Base-by-base conservation (phyloP, 768 basidiomycete species). In the Boletellus sp. region DNA sequence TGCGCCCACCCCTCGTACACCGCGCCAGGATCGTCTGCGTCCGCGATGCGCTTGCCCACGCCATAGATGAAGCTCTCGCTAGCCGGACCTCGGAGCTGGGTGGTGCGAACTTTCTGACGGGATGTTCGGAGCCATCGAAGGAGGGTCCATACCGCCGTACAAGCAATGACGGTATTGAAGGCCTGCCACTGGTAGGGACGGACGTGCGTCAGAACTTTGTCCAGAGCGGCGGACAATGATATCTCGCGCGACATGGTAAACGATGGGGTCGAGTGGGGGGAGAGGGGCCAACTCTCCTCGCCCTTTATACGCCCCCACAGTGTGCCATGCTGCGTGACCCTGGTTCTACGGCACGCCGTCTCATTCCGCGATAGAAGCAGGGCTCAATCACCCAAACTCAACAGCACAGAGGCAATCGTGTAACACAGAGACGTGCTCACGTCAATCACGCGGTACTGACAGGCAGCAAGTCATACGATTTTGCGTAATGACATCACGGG, bases 1-100 rank as follows among this genome's bases (percentile, higher is more conserved):
- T 48, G 36, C 0, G 61, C 61, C 61, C 64, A 65, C 0, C 37
- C 31, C 46, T 65, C 64, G 10, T 63, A 63, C 1, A 56, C 12
- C 15, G 50, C 32, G 0, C 55, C 59, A 0, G 48, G 3, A 20
- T 59, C 48, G 0, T 39, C 34, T 0, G 55, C 45, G 6, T 32
- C 10, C 15, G 44, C 9, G 15, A 53, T 35, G 11, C 41, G 47
- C 19, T 48, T 52, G 7, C 48, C 50, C 1, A 59, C 50, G 3
- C 61, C 64, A 9, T 50, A 66, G 11, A 59, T 12, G 17, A 61
- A 48, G 22, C 53, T 55, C 15, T 43, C 34, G 12, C 51, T 54
- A 3, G 56, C 53, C 19, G 63, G 63, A 7, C 63, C 63, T 23
- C 34, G 34, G 1, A 65, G 51, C 13, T 28, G 24, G 1, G 61